Conservation (phyloP, 1,284 basidiomycete species). For the Neolentinus lepideus region DNA sequence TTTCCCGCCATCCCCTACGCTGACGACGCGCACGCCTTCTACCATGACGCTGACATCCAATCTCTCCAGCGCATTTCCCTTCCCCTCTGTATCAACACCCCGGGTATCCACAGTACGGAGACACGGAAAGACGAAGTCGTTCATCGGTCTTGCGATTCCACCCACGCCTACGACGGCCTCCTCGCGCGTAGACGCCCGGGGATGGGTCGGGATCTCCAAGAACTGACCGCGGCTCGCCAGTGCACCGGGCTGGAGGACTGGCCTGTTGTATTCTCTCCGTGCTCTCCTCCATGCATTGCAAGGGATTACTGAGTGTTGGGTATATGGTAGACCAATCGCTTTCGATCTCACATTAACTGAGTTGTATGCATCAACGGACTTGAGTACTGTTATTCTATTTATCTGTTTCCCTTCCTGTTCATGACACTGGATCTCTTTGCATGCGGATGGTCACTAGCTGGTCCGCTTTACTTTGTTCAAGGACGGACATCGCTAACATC, state of each 20-base stretch:
- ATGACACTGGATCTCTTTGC: not conserved
- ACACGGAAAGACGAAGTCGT: conserved; percentile 61
- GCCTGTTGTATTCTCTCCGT: not conserved
- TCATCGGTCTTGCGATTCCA: conserved; percentile 61
- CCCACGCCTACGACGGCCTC: conserved; percentile 75
- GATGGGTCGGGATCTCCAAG: conserved; percentile 50
- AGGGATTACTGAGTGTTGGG: not conserved
- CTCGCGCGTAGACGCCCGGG: conserved; percentile 73
- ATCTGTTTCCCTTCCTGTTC: not conserved
- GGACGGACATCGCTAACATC: not conserved
- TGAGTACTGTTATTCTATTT: not conserved
- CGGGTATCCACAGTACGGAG: conserved; percentile 62
- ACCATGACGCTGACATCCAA: conserved; percentile 70
- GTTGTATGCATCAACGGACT: not conserved
- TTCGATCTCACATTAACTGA: not conserved
- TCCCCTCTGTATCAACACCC: conserved; percentile 58
- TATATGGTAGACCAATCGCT: not conserved
- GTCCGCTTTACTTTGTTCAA: not conserved
- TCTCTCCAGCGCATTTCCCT: conserved; percentile 38
- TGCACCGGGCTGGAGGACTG: not conserved
- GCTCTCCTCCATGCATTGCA: not conserved
- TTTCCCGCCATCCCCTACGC: conserved; percentile 72
- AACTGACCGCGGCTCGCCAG: not conserved
- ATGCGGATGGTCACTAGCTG: not conserved
- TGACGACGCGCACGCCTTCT: conserved; percentile 56